A percentile compares a stretch with the other conserved stretches of the same genome.
phyloP scores from a whole-genome alignment of 164 flowering plant species.

The Liriodendron chinense region DNA sequence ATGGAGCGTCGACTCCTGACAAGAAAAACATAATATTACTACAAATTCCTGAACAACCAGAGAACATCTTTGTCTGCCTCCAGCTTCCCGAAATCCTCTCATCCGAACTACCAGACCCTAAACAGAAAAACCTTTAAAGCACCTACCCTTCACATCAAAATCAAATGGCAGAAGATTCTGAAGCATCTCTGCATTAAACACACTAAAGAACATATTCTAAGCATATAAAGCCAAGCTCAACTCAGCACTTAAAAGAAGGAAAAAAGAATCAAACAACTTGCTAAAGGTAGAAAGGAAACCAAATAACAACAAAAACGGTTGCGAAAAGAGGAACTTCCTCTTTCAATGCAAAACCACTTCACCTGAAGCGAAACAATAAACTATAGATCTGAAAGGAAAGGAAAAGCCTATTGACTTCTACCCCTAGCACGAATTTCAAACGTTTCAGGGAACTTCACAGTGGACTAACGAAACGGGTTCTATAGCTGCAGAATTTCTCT shows the following conservation, averaged over 20 bases:
- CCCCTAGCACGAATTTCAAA: neutral
- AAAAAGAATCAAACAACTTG: neutral
- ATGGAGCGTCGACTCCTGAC: neutral
- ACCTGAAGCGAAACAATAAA: conserved; percentile 1
- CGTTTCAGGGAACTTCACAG: neutral
- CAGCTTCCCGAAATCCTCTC: neutral
- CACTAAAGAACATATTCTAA: neutral
- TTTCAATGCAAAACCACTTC: neutral
- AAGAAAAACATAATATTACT: neutral
- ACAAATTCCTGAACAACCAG: neutral
- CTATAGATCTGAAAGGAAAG: neutral
- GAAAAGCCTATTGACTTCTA: neutral
- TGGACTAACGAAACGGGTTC: neutral
- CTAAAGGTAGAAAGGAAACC: conserved; percentile 1
- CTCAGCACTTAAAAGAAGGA: neutral
- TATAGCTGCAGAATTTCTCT: neutral
- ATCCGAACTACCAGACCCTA: neutral
- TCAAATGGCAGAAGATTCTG: conserved; percentile 10
- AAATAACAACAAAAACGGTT: neutral
- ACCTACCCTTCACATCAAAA: neutral
- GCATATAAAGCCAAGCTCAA: neutral
- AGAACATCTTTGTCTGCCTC: neutral
- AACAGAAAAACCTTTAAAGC: neutral
- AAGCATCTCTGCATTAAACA: neutral
- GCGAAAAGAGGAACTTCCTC: conserved; percentile 2